These are phyloP conservation scores for Rhodomyrtus tomentosa DNA, from an alignment of 345 rosid genomes.

Conservation along the genomic window DNA sequence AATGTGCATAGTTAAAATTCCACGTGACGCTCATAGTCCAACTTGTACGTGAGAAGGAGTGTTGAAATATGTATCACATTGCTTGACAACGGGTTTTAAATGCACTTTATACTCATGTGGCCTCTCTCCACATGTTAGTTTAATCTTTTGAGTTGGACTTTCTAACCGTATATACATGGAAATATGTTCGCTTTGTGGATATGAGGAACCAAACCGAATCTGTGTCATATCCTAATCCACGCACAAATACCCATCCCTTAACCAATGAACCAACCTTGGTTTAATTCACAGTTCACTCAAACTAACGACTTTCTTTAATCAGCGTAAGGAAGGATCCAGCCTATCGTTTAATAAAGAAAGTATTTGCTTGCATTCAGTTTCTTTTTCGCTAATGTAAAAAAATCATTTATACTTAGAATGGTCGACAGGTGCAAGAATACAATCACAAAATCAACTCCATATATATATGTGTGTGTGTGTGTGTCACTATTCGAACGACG, in stretches of 20 bases:
- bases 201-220: rapidly evolving
- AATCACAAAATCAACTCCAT: background rate
- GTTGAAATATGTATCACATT: background rate
- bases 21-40: background rate
- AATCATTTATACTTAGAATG: background rate
- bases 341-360: background rate
- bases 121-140: no score
- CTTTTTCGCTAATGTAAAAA: background rate
- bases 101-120: no score
- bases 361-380: background rate
- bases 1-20: no score
- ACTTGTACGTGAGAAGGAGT: rapidly evolving
- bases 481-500: background rate
- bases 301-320: no score
- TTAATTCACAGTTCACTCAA: background rate
- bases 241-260: background rate
- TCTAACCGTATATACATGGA: background rate
- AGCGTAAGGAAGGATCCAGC: background rate
- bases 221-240: background rate
- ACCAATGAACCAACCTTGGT: background rate
- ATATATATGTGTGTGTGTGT: no score
- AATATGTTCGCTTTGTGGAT: background rate
- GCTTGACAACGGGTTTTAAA: no score
- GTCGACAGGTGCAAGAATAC: background rate
- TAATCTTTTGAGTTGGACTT: no score